These are phyloP conservation scores for Emergomyces orientalis DNA, from an alignment of 2,329 filamentous ascomycete species.

Conservation along the genomic window DNA sequence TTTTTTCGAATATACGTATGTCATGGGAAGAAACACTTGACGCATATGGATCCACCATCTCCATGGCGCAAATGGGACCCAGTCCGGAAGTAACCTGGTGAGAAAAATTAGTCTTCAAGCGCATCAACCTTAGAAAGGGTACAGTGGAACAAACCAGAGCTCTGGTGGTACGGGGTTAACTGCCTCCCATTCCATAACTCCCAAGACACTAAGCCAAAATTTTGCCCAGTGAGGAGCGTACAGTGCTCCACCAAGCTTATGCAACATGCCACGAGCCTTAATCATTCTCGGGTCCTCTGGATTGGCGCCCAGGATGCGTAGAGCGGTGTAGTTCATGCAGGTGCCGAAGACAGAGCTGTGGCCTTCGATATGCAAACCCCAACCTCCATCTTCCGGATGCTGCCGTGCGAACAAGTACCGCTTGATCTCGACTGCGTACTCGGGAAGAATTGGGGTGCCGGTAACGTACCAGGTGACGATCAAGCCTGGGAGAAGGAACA, in stretches of 20 bases:
- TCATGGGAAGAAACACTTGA: slow-evolving; percentile 91
- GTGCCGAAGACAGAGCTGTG: slow-evolving; percentile 90
- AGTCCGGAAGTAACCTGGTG: slow-evolving; percentile 65
- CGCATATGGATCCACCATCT: slow-evolving; percentile 98
- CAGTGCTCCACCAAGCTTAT: slow-evolving; percentile 75
- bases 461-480: slow-evolving; percentile 84
- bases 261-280: slow-evolving; percentile 71
- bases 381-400: slow-evolving; percentile 82
- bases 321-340: slow-evolving; percentile 70
- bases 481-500: slow-evolving; percentile 84
- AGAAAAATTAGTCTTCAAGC: slow-evolving; percentile 10
- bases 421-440: slow-evolving; percentile 77
- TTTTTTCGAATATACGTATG: slow-evolving; percentile 73
- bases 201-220: slow-evolving; percentile 81
- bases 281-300: slow-evolving; percentile 77
- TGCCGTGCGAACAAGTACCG: slow-evolving; percentile 84
- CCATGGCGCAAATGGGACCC: slow-evolving; percentile 83
- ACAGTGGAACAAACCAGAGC: slow-evolving; percentile 53
- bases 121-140: neutral
- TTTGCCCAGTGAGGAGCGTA: slow-evolving; percentile 93
- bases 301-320: slow-evolving; percentile 73
- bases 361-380: slow-evolving; percentile 92
- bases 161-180: slow-evolving; percentile 93
- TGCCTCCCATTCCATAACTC: slow-evolving; percentile 77
- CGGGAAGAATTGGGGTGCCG: slow-evolving; percentile 71